These are phyloP conservation scores for Elsinoe perseae DNA, from an alignment of 2,329 filamentous ascomycete genomes.

Conservation along the genomic window DNA sequence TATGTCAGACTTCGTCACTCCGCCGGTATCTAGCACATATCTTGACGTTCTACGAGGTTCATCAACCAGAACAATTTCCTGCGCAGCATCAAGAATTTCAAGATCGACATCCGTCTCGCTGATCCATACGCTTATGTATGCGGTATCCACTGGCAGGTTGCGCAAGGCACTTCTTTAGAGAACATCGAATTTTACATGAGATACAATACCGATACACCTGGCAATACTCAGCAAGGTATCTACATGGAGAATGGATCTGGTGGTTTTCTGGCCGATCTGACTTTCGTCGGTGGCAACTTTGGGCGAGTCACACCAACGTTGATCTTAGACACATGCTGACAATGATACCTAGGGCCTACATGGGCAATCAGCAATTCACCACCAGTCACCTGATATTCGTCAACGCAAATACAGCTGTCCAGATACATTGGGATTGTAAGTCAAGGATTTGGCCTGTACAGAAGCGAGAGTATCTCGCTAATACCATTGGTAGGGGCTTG, in stretches of 20 bases:
- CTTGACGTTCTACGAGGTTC: constrained; percentile 20
- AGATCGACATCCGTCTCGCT: constrained; percentile 41
- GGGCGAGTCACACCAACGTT: constrained; percentile 55
- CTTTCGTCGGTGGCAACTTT: constrained; percentile 71
- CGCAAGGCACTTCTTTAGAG: constrained; percentile 53
- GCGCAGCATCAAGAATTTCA: constrained; percentile 50
- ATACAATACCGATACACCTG: background rate
- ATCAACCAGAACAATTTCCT: constrained; percentile 39
- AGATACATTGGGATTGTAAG: constrained; percentile 92
- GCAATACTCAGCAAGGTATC: constrained; percentile 37
- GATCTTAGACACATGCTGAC: background rate
- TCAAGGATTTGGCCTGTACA: no score
- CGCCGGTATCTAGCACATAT: constrained; percentile 23
- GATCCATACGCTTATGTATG: constrained; percentile 22
- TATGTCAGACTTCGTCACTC: constrained; percentile 13
- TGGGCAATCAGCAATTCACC: constrained; percentile 78
- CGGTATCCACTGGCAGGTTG: constrained; percentile 60
- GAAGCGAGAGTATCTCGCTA: no score
- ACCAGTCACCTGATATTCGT: constrained; percentile 75
- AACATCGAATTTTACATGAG: constrained; percentile 37
- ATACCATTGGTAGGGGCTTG: no score
- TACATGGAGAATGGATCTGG: constrained; percentile 57
- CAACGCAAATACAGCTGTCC: constrained; percentile 70
- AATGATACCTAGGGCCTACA: background rate
- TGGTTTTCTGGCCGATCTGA: constrained; percentile 73